Conservation (phyloP, 257 asterid species). For the Salvia miltiorrhiza region DNA sequence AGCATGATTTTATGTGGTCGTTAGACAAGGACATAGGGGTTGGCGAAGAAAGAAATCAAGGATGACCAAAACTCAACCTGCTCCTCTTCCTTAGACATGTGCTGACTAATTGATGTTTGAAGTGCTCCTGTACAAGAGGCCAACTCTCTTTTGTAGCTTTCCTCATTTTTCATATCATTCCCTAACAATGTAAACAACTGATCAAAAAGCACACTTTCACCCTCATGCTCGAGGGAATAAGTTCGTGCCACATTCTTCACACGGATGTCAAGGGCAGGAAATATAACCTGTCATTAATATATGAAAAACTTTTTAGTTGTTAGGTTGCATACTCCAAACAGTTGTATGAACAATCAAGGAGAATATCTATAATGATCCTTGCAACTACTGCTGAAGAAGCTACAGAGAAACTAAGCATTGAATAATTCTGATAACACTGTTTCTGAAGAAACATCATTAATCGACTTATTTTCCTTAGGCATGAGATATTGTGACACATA, state of each 20-base stretch:
- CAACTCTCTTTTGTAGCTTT: slow-evolving; percentile 81
- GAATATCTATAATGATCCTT: slow-evolving; percentile 4
- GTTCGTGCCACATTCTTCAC: slow-evolving; percentile 98
- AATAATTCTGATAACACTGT: background rate
- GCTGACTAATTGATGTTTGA: slow-evolving; percentile 94
- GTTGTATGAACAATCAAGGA: background rate
- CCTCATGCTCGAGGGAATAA: slow-evolving; percentile 98
- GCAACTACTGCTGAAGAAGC: background rate
- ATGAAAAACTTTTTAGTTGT: background rate
- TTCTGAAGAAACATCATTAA: background rate
- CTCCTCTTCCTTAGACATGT: slow-evolving; percentile 99
- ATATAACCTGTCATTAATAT: slow-evolving; percentile 44
- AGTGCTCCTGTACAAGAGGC: slow-evolving; percentile 98
- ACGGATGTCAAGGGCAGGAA: slow-evolving; percentile 98
- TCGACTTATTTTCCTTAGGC: background rate
- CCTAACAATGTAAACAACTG: slow-evolving; percentile 79
- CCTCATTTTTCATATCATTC: slow-evolving; percentile 58
- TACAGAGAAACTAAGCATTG: background rate
- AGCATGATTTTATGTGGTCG: slow-evolving; percentile 13
- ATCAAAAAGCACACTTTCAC: slow-evolving; percentile 92
- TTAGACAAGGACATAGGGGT: background rate
- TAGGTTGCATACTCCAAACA: background rate
- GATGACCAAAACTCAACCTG: slow-evolving; percentile 50
- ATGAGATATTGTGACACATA: background rate
- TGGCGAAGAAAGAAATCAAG: background rate